Conservation (phyloP, 176 grass and related monocot genomes). For the Cymbopogon citratus region DNA sequence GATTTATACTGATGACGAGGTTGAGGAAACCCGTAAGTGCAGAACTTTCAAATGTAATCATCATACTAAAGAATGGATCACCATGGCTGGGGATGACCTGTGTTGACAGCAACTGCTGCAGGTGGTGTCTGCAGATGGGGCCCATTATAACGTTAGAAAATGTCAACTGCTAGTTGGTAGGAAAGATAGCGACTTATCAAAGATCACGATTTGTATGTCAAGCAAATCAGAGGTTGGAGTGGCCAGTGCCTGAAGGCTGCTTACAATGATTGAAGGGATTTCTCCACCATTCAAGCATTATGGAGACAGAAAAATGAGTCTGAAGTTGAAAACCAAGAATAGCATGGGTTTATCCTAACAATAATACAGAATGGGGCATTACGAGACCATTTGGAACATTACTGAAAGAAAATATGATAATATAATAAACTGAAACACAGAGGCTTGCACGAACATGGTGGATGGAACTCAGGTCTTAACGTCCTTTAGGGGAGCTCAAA, state of each 20-base stretch:
- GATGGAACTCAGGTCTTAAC: slow-evolving; percentile 28
- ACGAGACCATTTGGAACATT: slow-evolving; percentile 31
- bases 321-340: slow-evolving; percentile 16
- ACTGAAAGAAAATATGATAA: slow-evolving; percentile 19
- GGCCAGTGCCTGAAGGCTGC: slow-evolving; percentile 1
- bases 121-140: slow-evolving; percentile 2
- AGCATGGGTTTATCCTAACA: slow-evolving; percentile 35
- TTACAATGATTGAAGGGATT: slow-evolving; percentile 30
- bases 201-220: slow-evolving; percentile 29
- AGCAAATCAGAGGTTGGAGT: slow-evolving; percentile 19
- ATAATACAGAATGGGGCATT: slow-evolving; percentile 24
- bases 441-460: slow-evolving; percentile 44
- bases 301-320: slow-evolving; percentile 12
- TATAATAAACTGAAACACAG: slow-evolving; percentile 31
- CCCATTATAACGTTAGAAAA: slow-evolving; percentile 35
- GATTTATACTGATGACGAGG: slow-evolving; percentile 50
- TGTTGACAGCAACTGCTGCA: slow-evolving; percentile 26
- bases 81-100: slow-evolving; percentile 48
- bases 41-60: slow-evolving; percentile 34
- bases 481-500: slow-evolving; percentile 12
- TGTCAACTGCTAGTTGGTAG: slow-evolving; percentile 43
- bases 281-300: slow-evolving; percentile 7
- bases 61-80: slow-evolving; percentile 33
- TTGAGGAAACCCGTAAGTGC: slow-evolving; percentile 8
- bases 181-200: slow-evolving; percentile 17